Percentiles rank a stretch among this genome's conserved stretches.
Conservation (phyloP, 2,329 filamentous ascomycete genomes). For the Botryotinia globosa region DNA sequence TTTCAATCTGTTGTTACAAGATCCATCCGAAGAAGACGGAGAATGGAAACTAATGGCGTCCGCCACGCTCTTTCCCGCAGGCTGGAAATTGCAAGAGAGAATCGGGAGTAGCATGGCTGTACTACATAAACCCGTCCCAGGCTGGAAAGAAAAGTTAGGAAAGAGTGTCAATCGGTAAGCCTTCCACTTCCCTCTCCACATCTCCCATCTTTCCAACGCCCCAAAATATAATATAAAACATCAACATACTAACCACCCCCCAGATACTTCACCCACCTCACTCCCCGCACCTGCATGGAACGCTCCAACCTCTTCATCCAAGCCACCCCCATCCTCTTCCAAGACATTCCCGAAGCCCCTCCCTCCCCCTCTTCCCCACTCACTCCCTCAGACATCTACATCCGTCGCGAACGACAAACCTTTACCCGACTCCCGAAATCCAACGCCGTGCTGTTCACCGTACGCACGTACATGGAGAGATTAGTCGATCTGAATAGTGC, state of each 20-base stretch:
- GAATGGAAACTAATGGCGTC: constrained; percentile 50
- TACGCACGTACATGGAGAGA: constrained; percentile 46
- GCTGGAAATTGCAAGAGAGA: constrained; percentile 48
- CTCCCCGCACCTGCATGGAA: constrained; percentile 46
- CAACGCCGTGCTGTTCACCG: constrained; percentile 48
- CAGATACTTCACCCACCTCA: constrained; percentile 47
- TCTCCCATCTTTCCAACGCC: constrained; percentile 21
- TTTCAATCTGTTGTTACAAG: constrained; percentile 47
- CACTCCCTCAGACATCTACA: constrained; percentile 41
- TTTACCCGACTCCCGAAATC: constrained; percentile 47
- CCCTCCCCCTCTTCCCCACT: constrained; percentile 34
- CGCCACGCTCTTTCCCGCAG: constrained; percentile 52
- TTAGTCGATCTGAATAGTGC: constrained; percentile 43
- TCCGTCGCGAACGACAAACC: constrained; percentile 50
- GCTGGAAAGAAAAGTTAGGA: constrained; percentile 49
- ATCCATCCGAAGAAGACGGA: constrained; percentile 40
- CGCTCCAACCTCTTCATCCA: constrained; percentile 51
- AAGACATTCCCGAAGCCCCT: constrained; percentile 43
- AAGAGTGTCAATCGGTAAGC: constrained; percentile 44
- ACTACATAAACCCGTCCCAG: constrained; percentile 47
- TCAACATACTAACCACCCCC: constrained; percentile 13
- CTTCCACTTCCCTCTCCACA: neutral
- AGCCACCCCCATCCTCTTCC: constrained; percentile 45
- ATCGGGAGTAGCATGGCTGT: constrained; percentile 49
- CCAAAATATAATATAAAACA: neutral